phyloP scores from a whole-genome alignment of 768 basidiomycete genomes.

The Hydnomerulius pinastri region DNA sequence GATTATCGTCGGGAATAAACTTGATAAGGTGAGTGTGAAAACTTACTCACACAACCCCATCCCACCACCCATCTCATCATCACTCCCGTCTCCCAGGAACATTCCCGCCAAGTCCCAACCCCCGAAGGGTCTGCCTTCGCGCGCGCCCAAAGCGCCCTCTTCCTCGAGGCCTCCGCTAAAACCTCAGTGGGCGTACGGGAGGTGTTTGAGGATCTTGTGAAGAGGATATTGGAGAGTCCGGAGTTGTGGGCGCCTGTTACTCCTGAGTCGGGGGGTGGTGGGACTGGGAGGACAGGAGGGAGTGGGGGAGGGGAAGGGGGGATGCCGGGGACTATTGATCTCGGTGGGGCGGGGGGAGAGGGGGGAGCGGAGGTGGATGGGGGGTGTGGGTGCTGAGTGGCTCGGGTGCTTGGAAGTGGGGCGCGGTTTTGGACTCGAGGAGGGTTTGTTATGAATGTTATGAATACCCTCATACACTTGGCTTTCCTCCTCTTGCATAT shows the following conservation, averaged over 20 bases:
- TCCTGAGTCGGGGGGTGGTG: constrained; percentile 12
- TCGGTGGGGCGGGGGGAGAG: constrained; percentile 14
- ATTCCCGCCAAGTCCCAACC: constrained; percentile 82
- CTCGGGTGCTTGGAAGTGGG: not conserved
- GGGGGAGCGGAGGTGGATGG: constrained; percentile 21
- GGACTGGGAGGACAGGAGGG: constrained; percentile 2
- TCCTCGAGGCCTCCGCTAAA: constrained; percentile 94
- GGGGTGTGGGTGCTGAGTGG: constrained; percentile 39
- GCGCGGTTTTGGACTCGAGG: too few relatives aligned
- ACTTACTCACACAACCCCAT: not conserved
- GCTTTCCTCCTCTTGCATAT: too few relatives aligned
- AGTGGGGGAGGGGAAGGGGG: constrained; percentile 15
- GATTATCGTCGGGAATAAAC: constrained; percentile 93
- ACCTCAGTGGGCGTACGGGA: constrained; percentile 82
- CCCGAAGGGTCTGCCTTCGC: constrained; percentile 83
- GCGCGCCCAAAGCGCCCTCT: constrained; percentile 78
- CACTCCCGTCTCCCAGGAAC: constrained; percentile 56
- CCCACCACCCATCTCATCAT: not conserved
- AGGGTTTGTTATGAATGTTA: too few relatives aligned
- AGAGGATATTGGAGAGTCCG: constrained; percentile 80
- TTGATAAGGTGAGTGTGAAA: constrained; percentile 70
- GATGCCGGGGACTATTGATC: constrained; percentile 48
- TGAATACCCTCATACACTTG: too few relatives aligned
- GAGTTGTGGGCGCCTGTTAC: constrained; percentile 65
- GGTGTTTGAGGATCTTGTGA: constrained; percentile 75